phyloP scores from a whole-genome alignment of 441 rosid species.

The Adansonia madagascariensis region DNA sequence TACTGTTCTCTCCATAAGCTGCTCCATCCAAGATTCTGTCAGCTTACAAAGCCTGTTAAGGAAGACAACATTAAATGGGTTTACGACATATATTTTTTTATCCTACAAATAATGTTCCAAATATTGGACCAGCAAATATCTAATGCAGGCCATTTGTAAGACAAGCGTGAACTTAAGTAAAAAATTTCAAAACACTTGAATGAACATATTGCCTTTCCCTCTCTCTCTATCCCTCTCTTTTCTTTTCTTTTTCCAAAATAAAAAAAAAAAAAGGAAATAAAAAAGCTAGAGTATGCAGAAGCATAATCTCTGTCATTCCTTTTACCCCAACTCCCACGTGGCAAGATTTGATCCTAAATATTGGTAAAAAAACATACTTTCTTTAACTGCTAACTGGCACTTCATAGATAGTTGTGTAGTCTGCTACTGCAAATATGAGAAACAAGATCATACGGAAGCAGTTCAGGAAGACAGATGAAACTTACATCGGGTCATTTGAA shows the following conservation, averaged over 20 bases:
- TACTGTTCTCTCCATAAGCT: conserved; percentile 90
- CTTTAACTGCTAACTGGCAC: conserved; percentile 13
- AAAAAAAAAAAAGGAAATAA: background rate
- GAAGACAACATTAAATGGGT: conserved; percentile 29
- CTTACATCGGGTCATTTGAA: conserved; percentile 84
- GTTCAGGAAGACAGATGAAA: conserved; percentile 30
- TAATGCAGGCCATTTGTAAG: conserved; percentile 9
- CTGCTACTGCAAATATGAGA: background rate
- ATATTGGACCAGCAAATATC: background rate
- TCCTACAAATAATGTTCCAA: conserved; percentile 22
- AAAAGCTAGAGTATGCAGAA: conserved; percentile 1
- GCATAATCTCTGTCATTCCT: background rate
- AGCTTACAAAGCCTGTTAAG: conserved; percentile 76
- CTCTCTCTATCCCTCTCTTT: background rate
- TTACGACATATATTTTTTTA: conserved; percentile 13
- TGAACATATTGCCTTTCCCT: background rate
- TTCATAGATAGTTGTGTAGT: background rate
- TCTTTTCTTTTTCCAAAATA: background rate
- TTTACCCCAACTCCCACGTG: background rate
- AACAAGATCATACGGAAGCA: conserved; percentile 1
- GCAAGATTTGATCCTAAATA: background rate
- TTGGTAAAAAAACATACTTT: background rate
- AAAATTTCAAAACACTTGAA: background rate
- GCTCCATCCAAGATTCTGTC: conserved; percentile 94
- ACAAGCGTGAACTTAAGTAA: background rate